Conservation (phyloP, 1,284 basidiomycete species). For the Apiotrichum sp. region DNA sequence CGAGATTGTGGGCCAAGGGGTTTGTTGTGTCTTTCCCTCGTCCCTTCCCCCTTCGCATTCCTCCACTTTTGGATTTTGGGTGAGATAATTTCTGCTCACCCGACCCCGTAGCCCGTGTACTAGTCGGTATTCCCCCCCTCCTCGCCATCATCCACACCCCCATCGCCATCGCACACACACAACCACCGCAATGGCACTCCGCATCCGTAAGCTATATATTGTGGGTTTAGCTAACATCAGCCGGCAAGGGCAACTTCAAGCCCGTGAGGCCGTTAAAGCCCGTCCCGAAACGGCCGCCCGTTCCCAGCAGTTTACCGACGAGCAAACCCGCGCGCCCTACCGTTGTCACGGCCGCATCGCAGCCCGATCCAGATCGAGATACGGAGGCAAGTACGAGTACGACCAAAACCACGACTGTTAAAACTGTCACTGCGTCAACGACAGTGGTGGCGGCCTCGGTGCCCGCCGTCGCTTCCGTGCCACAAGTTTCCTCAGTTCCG, state of each 20-base stretch:
- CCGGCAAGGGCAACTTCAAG: conserved; percentile 32
- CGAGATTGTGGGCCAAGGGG: too few species aligned
- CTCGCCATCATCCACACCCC: not conserved
- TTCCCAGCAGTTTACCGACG: not conserved
- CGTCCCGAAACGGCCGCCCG: not conserved
- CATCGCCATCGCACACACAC: not conserved
- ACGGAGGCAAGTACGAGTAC: not conserved
- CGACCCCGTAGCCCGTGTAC: too few species aligned
- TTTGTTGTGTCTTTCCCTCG: too few species aligned
- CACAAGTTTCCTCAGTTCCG: too few species aligned
- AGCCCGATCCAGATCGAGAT: not conserved
- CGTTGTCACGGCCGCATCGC: not conserved
- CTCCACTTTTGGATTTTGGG: too few species aligned
- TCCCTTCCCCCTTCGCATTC: too few species aligned
- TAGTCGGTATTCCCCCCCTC: not conserved
- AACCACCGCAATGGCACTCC: conserved; percentile 17
- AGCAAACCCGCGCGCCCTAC: not conserved
- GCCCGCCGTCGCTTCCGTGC: too few species aligned
- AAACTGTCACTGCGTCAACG: too few species aligned
- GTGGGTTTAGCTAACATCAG: conserved; percentile 4
- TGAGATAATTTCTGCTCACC: too few species aligned
- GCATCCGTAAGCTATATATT: conserved; percentile 12
- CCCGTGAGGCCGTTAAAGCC: conserved; percentile 19
- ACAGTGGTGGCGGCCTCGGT: too few species aligned
- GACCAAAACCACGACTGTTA: not conserved